Evolutionary conservation across 1,139 yeast genomes (phyloP).

Genomic region (Yamadazyma atlantica): DNA sequence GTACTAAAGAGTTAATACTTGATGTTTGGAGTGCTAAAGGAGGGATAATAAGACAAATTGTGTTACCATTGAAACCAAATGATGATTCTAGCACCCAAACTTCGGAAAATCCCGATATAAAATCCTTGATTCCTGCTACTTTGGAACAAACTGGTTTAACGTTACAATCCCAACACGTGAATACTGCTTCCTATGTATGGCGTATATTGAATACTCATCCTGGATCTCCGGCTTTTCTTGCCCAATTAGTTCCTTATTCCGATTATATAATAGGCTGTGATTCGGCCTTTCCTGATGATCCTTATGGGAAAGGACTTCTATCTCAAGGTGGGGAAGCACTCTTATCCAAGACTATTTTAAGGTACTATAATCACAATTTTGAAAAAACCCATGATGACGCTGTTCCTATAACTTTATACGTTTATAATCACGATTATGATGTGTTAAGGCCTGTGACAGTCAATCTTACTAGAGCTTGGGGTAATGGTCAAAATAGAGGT

Average conservation of each 20-base stretch:
- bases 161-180: constrained; percentile 74
- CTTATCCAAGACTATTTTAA: constrained; percentile 61
- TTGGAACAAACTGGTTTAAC: constrained; percentile 57
- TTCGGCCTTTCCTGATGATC: constrained; percentile 40
- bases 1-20: constrained; percentile 45
- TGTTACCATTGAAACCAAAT: constrained; percentile 36
- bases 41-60: constrained; percentile 57
- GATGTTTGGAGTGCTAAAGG: constrained; percentile 93
- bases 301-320: constrained; percentile 56
- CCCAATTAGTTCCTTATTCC: constrained; percentile 81
- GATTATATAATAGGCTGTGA: constrained; percentile 93
- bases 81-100: constrained; percentile 7
- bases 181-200: constrained; percentile 83
- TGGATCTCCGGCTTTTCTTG: constrained; percentile 80
- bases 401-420: constrained; percentile 59
- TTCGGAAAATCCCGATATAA: constrained; percentile 8
- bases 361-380: constrained; percentile 55
- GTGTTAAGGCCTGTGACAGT: constrained; percentile 85
- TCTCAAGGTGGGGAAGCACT: constrained; percentile 86
- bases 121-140: constrained; percentile 14
- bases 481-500: constrained; percentile 61
- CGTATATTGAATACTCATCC: constrained; percentile 75
- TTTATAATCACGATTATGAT: constrained; percentile 86
- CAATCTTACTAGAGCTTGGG: constrained; percentile 45
- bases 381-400: constrained; percentile 30